Base-by-base conservation (phyloP, 768 basidiomycete species). In the Cystofilobasidium ferigula region DNA sequence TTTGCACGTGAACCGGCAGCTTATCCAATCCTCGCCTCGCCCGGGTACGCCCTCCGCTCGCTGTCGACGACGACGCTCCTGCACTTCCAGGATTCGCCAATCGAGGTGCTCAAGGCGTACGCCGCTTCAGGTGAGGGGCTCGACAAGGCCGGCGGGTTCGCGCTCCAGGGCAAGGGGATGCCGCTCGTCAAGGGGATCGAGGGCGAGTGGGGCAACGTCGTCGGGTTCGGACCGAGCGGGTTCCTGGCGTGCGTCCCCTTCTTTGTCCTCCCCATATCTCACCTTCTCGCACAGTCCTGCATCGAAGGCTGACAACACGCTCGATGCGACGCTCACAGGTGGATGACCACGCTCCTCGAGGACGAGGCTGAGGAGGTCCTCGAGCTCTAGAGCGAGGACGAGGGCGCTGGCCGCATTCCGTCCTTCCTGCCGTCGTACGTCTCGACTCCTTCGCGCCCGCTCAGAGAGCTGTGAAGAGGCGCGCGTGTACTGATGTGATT, bases 91-190 rank as follows among this genome's bases (percentile, higher is more conserved):
- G 56, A 62, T 7, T 57, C 36, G 43, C 30, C 56, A 1, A 28
- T 57, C 24, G 28, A 30, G n/a, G 32, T 42, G 0, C 40, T 62
- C 1, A 57, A 59, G 30, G 62, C 57, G 9, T 68, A 68, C 42
- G 67, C 62, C 6, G 61, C 62, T 24, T 48, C 61, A 1, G 62
- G 62, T 1, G 67, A 68, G 14, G 67, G 67, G 1, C 40, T 45
- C 20, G 67, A 57, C 3, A 68, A 68, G 38, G 93, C 94, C 0
- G 94, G 94, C 3, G 94, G 94, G 0, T 98, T 97, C 74, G 91
- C 90, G 1, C 84, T 91, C 45, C 94, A 97, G 57, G 89, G 90
- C 1, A 78, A 86, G 2, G 94, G 94, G 0, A 86, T 86, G 3
- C 65, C 90, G 53, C 79, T 98, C 45, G 77, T 97, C 61, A 81